Conservation (phyloP, 495 filamentous ascomycete genomes). For the Oleoguttula mirabilis region DNA sequence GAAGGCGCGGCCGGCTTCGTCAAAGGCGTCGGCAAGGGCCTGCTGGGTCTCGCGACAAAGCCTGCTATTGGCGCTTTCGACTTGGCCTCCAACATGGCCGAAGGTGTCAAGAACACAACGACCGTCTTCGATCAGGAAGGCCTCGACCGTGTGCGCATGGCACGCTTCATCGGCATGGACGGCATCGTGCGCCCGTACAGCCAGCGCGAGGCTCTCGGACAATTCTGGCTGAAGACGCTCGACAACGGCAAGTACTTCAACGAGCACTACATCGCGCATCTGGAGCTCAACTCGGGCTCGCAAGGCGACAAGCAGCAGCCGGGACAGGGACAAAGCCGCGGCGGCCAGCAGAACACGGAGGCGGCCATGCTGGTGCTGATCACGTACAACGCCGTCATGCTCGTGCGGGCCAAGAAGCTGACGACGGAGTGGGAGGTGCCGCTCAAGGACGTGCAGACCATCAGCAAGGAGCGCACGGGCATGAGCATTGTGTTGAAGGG, state of each 20-base stretch:
- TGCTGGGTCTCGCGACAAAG: slow-evolving; percentile 85
- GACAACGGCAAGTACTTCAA: slow-evolving; percentile 96
- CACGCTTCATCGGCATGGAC: slow-evolving; percentile 81
- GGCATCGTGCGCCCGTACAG: slow-evolving; percentile 91
- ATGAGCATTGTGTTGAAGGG: slow-evolving; percentile 80
- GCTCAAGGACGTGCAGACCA: slow-evolving; percentile 90
- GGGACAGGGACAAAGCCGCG: slow-evolving; percentile 38
- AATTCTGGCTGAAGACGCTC: slow-evolving; percentile 96
- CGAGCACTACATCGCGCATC: slow-evolving; percentile 91
- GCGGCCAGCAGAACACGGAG: slow-evolving; percentile 45
- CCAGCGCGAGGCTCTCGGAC: slow-evolving; percentile 89
- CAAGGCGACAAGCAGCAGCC: slow-evolving; percentile 36
- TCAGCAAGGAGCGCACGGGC: slow-evolving; percentile 89
- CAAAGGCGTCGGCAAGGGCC: slow-evolving; percentile 92
- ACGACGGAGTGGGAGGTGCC: slow-evolving; percentile 90
- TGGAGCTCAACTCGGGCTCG: slow-evolving; percentile 70
- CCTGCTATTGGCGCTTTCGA: slow-evolving; percentile 95
- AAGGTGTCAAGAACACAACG: slow-evolving; percentile 95
- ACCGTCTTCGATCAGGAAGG: slow-evolving; percentile 94
- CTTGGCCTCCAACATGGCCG: slow-evolving; percentile 86
- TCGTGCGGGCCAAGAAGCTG: slow-evolving; percentile 73
- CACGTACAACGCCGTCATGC: slow-evolving; percentile 83
- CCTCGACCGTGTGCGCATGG: slow-evolving; percentile 82
- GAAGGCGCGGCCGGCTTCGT: slow-evolving; percentile 89
- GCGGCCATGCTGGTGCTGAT: slow-evolving; percentile 72